phyloP scores from a whole-genome alignment of 2,329 filamentous ascomycete genomes.

The Nectriaceae sp. region DNA sequence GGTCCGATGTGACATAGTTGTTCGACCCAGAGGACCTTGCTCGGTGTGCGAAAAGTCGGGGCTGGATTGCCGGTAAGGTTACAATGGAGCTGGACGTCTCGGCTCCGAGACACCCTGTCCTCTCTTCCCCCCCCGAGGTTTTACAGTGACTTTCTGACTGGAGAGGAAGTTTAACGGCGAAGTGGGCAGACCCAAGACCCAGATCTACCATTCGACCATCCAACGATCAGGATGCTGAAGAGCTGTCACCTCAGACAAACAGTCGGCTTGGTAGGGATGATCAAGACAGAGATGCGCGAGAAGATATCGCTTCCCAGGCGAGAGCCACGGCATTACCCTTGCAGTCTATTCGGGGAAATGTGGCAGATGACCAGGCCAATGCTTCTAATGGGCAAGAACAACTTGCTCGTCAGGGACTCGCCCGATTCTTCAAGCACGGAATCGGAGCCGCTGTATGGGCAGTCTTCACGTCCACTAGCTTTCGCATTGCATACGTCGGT shows the following conservation, averaged over 20 bases:
- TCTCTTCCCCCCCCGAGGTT: too few relatives aligned
- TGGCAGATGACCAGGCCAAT: constrained; percentile 4
- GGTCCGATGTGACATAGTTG: constrained; percentile 26
- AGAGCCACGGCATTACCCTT: constrained; percentile 2
- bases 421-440: constrained; percentile 26
- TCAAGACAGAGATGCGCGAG: not conserved
- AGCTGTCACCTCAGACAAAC: too few relatives aligned
- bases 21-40: constrained; percentile 17
- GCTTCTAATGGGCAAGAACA: constrained; percentile 21
- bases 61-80: constrained; percentile 25
- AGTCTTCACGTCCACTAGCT: constrained; percentile 25
- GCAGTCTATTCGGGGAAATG: constrained; percentile 3
- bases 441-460: constrained; percentile 26
- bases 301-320: constrained; percentile 7
- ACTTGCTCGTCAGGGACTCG: constrained; percentile 22
- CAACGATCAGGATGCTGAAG: too few relatives aligned
- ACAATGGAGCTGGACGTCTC: not conserved
- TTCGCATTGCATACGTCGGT: constrained; percentile 28
- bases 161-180: constrained; percentile 20
- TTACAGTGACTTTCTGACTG: constrained; percentile 10
- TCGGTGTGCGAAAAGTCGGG: constrained; percentile 28
- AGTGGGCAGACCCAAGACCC: constrained; percentile 21
- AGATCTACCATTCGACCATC: too few relatives aligned
- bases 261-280: too few relatives aligned
- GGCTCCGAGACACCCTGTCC: constrained; percentile 12